Evolutionary conservation across 257 asterid species (phyloP).

Genomic region (Capsicum baccatum): DNA sequence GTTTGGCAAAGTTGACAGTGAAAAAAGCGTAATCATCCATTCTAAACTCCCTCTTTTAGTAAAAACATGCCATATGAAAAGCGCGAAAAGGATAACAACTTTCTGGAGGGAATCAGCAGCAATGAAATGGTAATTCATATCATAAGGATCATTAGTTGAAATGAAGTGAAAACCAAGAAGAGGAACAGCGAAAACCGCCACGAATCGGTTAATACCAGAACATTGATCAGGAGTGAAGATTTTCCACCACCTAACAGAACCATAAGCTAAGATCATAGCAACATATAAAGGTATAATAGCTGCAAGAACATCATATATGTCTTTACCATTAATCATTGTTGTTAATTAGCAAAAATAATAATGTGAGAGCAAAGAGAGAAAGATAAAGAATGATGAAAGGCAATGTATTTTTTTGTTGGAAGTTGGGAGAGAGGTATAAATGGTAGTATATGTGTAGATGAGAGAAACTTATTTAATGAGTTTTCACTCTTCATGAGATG

Average conservation of each 20-base stretch:
- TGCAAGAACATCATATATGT: constrained; percentile 81
- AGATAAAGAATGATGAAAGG: no score
- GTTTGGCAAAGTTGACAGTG: constrained; percentile 87
- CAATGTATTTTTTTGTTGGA: no score
- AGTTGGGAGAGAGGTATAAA: no score
- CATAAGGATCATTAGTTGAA: constrained; percentile 69
- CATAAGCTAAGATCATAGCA: constrained; percentile 88
- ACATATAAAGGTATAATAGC: constrained; percentile 81
- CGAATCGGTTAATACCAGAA: constrained; percentile 92
- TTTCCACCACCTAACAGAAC: constrained; percentile 90
- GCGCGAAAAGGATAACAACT: constrained; percentile 67
- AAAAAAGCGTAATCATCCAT: constrained; percentile 85
- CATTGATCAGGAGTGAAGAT: constrained; percentile 94
- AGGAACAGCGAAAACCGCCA: constrained; percentile 93
- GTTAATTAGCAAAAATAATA: background rate
- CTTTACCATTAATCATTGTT: constrained; percentile 78
- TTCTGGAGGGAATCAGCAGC: constrained; percentile 89
- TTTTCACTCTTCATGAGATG: no score
- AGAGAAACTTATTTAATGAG: no score
- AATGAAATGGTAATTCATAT: constrained; percentile 86
- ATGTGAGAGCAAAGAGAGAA: no score
- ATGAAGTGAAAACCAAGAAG: constrained; percentile 88
- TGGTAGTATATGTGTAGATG: no score
- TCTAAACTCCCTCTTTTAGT: constrained; percentile 66
- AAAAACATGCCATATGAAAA: constrained; percentile 67